Base-by-base conservation (phyloP, 2,329 filamentous ascomycete genomes). In the Cercospora janseana region DNA sequence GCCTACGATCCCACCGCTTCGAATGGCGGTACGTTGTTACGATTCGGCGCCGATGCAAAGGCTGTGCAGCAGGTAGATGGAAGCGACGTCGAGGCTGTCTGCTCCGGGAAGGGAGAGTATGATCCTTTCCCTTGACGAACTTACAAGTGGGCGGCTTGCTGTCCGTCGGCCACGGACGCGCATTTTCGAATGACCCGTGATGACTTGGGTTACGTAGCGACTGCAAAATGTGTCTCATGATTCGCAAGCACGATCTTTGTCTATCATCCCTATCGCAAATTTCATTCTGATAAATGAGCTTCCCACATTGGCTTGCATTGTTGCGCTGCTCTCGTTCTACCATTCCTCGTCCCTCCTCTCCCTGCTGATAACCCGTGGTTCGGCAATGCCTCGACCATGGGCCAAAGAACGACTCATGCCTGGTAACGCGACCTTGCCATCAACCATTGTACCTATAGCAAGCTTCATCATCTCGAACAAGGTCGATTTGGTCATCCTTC, bases 1-100 rank as follows among this genome's bases (percentile, higher is more conserved):
- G 51, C 49, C n/a, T 70, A 69, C 47, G 32, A 55, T n/a, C 40
- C 51, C 1, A n/a, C 42, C 5, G 56, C 42, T 6, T 31, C 18
- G 8, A 31, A 52, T 28, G 54, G 55, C 10, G 55, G 58, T 4
- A 43, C 28, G n/a, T 32, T 58, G 27, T 23, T 56, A 34, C 46
- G 59, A 13, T 61, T 60, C 37, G 60, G 58, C 9, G 52, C 54
- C 12, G 46, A 57, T 48, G 55, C 52, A 1, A 49, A 55, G 49
- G 55, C 48, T 23, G 48, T 55, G 24, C 58, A 60, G 55, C 18
- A 48, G 13, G 55, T 57, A 5, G 32, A 38, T 28, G 58, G 38
- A 4, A 44, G 47, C 38, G 44, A 38, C 9, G 53, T 60, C 8
- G 51, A 62, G 16, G 56, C 24, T 1, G 55, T 54, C 21, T 62